Percentiles rank a stretch among this genome's conserved stretches.
Conservation (phyloP, 2,329 filamentous ascomycete species). For the Coleophoma cylindrospora region DNA sequence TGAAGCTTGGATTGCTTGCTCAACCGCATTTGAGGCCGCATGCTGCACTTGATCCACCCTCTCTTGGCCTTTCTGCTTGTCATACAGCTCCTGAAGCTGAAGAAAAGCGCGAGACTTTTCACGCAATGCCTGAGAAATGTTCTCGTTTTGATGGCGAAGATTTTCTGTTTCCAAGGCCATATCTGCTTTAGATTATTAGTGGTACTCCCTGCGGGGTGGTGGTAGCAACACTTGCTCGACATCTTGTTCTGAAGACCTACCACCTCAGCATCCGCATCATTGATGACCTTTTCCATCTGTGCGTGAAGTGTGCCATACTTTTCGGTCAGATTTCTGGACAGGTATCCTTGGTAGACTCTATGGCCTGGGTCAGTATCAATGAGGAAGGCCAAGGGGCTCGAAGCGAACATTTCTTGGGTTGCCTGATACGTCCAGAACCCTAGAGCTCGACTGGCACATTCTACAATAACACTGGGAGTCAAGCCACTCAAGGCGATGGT, state of each 20-base stretch:
- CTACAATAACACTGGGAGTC: slow-evolving; percentile 76
- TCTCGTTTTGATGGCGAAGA: slow-evolving; percentile 66
- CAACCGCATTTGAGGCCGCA: slow-evolving; percentile 46
- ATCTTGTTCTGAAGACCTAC: slow-evolving; percentile 60
- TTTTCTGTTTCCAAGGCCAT: slow-evolving; percentile 58
- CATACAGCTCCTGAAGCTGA: slow-evolving; percentile 62
- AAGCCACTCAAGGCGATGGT: slow-evolving; percentile 80
- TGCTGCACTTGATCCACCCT: slow-evolving; percentile 50
- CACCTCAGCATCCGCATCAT: slow-evolving; percentile 72
- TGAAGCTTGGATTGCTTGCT: slow-evolving; percentile 32
- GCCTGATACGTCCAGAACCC: slow-evolving; percentile 86
- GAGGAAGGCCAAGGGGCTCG: not conserved
- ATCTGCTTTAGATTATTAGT: slow-evolving; percentile 28
- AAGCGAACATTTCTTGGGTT: slow-evolving; percentile 72
- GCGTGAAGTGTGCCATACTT: slow-evolving; percentile 62
- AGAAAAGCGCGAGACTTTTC: slow-evolving; percentile 67
- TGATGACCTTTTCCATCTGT: slow-evolving; percentile 67
- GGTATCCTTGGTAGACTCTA: slow-evolving; percentile 72
- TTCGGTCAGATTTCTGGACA: slow-evolving; percentile 66
- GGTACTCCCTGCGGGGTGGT: not conserved
- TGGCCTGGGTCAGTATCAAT: slow-evolving; percentile 11
- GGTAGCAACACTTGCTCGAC: slow-evolving; percentile 40
- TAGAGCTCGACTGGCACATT: slow-evolving; percentile 75
- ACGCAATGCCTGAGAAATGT: slow-evolving; percentile 59
- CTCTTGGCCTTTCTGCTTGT: slow-evolving; percentile 51